Conservation (phyloP, 2,329 filamentous ascomycete genomes). For the Exophiala xenobiotica region DNA sequence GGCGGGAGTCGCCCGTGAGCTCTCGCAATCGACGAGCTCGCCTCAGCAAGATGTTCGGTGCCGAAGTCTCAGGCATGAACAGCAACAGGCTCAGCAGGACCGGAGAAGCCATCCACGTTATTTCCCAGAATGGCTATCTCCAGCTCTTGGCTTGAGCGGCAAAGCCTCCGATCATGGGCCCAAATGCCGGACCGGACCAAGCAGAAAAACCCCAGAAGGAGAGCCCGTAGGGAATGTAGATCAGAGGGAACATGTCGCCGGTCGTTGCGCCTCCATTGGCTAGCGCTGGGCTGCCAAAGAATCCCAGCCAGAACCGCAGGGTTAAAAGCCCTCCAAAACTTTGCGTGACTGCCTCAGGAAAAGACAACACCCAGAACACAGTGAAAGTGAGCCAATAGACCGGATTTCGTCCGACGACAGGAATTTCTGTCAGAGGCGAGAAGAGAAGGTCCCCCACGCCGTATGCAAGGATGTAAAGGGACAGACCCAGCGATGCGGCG, state of each 20-base stretch:
- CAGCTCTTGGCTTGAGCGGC: conserved; percentile 56
- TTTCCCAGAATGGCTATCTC: conserved; percentile 60
- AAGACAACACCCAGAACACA: conserved; percentile 64
- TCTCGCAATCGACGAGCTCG: conserved; percentile 62
- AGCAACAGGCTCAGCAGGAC: conserved; percentile 51
- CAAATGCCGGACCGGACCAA: conserved; percentile 34
- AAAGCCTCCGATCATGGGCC: conserved; percentile 58
- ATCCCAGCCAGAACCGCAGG: conserved; percentile 63
- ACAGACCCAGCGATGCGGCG: conserved; percentile 34
- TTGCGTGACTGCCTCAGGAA: not conserved
- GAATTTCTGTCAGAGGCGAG: conserved; percentile 60
- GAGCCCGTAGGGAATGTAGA: conserved; percentile 56
- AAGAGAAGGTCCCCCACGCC: conserved; percentile 58
- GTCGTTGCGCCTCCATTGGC: conserved; percentile 59
- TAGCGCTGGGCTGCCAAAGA: conserved; percentile 65
- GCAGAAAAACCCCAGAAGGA: conserved; percentile 48
- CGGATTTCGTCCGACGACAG: conserved; percentile 62
- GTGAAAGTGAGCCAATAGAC: conserved; percentile 68
- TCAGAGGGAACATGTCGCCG: conserved; percentile 30
- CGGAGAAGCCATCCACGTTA: conserved; percentile 55
- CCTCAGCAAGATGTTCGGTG: conserved; percentile 59
- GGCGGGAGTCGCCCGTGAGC: conserved; percentile 54
- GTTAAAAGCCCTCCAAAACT: conserved; percentile 36
- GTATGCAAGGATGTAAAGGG: conserved; percentile 39
- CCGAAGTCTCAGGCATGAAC: conserved; percentile 63